Evolutionary conservation across 2,329 filamentous ascomycete species (phyloP).

Genomic region (Byssoonygena ceratinophila): DNA sequence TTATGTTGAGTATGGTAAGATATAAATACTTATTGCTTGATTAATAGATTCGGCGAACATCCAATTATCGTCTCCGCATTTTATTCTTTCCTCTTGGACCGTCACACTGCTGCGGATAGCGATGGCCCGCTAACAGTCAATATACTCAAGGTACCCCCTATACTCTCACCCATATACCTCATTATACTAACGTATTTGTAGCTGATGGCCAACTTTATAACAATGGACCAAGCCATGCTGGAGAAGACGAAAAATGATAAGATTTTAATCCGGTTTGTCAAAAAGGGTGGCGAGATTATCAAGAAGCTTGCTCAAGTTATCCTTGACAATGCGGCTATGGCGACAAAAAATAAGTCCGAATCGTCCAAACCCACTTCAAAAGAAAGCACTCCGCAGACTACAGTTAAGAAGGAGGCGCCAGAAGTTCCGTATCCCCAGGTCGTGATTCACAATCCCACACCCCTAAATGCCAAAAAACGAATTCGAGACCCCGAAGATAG

Average conservation of each 20-base stretch:
- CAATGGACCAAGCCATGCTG: slow-evolving; percentile 47
- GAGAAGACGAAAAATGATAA: slow-evolving; percentile 52
- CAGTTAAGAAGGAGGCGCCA: not conserved
- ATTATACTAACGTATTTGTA: slow-evolving; percentile 26
- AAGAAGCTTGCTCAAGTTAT: slow-evolving; percentile 48
- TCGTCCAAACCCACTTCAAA: slow-evolving; percentile 29
- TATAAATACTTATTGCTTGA: slow-evolving; percentile 24
- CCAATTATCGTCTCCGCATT: slow-evolving; percentile 38
- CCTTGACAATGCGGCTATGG: slow-evolving; percentile 38
- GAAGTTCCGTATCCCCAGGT: slow-evolving; percentile 2
- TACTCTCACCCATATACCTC: not conserved
- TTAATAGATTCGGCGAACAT: slow-evolving; percentile 40
- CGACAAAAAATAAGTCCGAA: slow-evolving; percentile 36
- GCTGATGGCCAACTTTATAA: slow-evolving; percentile 46
- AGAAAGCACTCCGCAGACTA: slow-evolving; percentile 24
- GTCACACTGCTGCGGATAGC: slow-evolving; percentile 39
- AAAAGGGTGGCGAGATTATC: slow-evolving; percentile 48
- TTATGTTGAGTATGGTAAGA: not conserved
- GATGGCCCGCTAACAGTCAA: slow-evolving; percentile 36
- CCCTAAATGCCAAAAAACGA: slow-evolving; percentile 30
- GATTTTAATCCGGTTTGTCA: slow-evolving; percentile 47
- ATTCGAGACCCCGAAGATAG: slow-evolving; percentile 31
- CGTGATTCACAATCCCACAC: slow-evolving; percentile 11
- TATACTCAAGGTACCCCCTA: slow-evolving; percentile 38
- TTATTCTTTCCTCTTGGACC: slow-evolving; percentile 41